A percentile compares a stretch with the other conserved stretches of the same genome.
Evolutionary conservation across 805 yeast species (phyloP).

Genomic region (Wickerhamia fluorescens): DNA sequence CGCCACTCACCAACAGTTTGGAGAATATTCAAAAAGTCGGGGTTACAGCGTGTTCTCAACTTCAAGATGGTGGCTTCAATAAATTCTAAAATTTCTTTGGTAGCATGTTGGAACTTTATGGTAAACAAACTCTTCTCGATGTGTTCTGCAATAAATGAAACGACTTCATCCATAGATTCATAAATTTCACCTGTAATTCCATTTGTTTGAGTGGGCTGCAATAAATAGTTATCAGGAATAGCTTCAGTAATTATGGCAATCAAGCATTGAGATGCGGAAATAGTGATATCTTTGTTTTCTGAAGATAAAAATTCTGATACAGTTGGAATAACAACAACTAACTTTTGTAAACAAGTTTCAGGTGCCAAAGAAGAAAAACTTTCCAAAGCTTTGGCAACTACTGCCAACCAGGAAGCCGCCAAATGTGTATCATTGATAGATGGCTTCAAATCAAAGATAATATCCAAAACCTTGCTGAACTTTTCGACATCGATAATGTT

Average conservation of each 20-base stretch:
- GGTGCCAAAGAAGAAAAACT: conserved; percentile 29
- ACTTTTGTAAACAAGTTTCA: conserved; percentile 42
- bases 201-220: conserved; percentile 39
- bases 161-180: conserved; percentile 49
- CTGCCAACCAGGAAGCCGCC: conserved; percentile 94
- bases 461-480: conserved; percentile 56
- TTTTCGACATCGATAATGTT: conserved; percentile 55
- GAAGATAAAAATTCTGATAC: conserved; percentile 63
- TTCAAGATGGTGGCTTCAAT: conserved; percentile 55
- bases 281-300: conserved; percentile 54
- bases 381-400: conserved; percentile 72
- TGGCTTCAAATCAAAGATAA: conserved; percentile 76
- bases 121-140: conserved; percentile 53
- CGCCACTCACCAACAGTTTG: conserved; percentile 81
- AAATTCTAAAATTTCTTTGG: conserved; percentile 66
- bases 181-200: conserved; percentile 42
- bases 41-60: conserved; percentile 59
- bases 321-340: conserved; percentile 42
- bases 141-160: conserved; percentile 46
- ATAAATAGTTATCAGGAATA: conserved; percentile 52
- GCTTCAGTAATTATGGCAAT: conserved; percentile 69
- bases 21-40: conserved; percentile 61
- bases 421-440: conserved; percentile 74
- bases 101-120: conserved; percentile 69
- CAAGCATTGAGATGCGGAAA: conserved; percentile 80